Conservation (phyloP, 768 basidiomycete genomes). For the Lactarius pseudohatsudake region DNA sequence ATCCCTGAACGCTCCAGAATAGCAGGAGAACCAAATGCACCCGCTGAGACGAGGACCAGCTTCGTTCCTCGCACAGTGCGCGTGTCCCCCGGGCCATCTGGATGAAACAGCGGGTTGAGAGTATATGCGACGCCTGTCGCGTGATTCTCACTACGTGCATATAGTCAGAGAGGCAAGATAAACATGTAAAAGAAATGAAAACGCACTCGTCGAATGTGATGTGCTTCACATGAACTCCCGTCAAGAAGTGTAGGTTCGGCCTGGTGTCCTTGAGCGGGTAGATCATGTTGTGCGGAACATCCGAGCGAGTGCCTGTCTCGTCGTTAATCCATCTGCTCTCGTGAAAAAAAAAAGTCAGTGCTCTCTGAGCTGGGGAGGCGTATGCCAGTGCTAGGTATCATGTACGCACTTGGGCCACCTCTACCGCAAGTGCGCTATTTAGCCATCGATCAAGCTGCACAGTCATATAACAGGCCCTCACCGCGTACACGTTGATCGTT, state of each 20-base stretch:
- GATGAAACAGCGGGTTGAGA: constrained; percentile 24
- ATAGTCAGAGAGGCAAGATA: constrained; percentile 26
- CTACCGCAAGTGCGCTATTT: constrained; percentile 36
- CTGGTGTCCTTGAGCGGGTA: constrained; percentile 38
- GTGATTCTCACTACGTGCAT: constrained; percentile 27
- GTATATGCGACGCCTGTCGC: constrained; percentile 24
- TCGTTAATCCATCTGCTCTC: constrained; percentile 50
- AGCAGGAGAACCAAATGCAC: constrained; percentile 33
- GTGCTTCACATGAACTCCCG: constrained; percentile 39
- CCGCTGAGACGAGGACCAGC: constrained; percentile 42
- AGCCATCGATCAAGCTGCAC: neutral
- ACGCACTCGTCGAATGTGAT: constrained; percentile 34
- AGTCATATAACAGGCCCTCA: too few relatives aligned
- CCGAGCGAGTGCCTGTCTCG: constrained; percentile 53
- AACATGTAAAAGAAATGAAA: constrained; percentile 33
- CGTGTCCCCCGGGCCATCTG: constrained; percentile 8
- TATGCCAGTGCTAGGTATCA: neutral
- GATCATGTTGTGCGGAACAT: constrained; percentile 46
- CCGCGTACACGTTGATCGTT: constrained; percentile 31
- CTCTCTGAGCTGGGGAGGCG: neutral
- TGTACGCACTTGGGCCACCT: constrained; percentile 52
- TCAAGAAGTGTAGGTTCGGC: constrained; percentile 37
- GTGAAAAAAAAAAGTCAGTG: neutral
- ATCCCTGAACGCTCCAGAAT: constrained; percentile 38
- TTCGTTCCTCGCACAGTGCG: constrained; percentile 34